phyloP scores from a whole-genome alignment of 495 filamentous ascomycete genomes.

The Haplographium delicatum region DNA sequence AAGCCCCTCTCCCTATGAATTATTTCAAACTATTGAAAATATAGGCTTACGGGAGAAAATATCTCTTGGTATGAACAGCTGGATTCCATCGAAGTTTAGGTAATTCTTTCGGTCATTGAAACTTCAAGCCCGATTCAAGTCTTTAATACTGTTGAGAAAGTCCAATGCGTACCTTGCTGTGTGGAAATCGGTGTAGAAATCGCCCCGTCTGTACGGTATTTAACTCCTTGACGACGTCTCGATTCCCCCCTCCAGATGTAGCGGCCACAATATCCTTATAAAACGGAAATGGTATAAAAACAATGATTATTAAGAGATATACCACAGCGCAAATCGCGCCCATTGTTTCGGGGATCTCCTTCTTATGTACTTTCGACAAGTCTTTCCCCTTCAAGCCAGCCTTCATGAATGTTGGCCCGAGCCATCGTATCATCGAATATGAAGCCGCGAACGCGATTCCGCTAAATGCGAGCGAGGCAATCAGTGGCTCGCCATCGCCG shows the following conservation, averaged over 20 bases:
- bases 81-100: no score
- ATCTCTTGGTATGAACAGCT: no score
- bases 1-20: no score
- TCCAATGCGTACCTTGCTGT: constrained; percentile 83
- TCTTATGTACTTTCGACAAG: constrained; percentile 68
- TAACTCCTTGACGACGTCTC: constrained; percentile 67
- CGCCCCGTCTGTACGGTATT: constrained; percentile 61
- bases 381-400: constrained; percentile 90
- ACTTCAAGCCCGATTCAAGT: no score
- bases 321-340: constrained; percentile 92
- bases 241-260: constrained; percentile 88
- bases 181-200: constrained; percentile 84
- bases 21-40: no score
- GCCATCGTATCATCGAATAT: constrained; percentile 87
- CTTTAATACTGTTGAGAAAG: no score
- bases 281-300: constrained; percentile 95
- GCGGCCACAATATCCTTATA: constrained; percentile 97
- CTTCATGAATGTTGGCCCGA: constrained; percentile 84
- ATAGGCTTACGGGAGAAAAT: no score
- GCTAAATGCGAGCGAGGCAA: constrained; percentile 82
- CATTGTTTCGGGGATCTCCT: constrained; percentile 93
- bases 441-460: constrained; percentile 74
- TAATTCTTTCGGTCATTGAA: no score
- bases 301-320: constrained; percentile 78
- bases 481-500: constrained; percentile 81